A percentile compares a stretch with the other conserved stretches of the same genome.
phyloP scores from a whole-genome alignment of 768 basidiomycete genomes.

The Lepiota subincarnata region DNA sequence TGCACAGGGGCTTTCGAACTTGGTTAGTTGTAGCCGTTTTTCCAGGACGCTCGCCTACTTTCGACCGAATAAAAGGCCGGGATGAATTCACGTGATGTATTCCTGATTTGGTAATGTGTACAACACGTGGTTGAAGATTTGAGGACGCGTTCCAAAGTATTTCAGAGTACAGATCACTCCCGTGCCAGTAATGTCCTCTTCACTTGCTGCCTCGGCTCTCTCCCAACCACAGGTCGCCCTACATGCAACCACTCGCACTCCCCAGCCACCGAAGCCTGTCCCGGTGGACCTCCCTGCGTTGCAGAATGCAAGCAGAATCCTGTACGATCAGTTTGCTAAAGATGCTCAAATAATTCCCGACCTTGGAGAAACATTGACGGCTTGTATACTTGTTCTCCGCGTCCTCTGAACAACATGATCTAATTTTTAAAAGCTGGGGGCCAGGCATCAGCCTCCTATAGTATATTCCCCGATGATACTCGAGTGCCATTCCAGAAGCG shows the following conservation, averaged over 20 bases:
- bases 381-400: slow-evolving; percentile 38
- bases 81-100: neutral
- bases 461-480: slow-evolving; percentile 70
- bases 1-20: slow-evolving; percentile 20
- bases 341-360: slow-evolving; percentile 76
- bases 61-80: slow-evolving; percentile 29
- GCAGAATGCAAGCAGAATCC: slow-evolving; percentile 59
- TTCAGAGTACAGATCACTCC: slow-evolving; percentile 1
- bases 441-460: slow-evolving; percentile 74
- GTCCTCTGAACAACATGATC: slow-evolving; percentile 7
- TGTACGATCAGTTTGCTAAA: slow-evolving; percentile 67
- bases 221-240: slow-evolving; percentile 14
- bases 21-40: neutral
- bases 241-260: slow-evolving; percentile 18
- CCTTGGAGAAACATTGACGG: slow-evolving; percentile 61
- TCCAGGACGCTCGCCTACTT: neutral
- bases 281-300: slow-evolving; percentile 59
- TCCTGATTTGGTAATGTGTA: neutral
- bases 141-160: slow-evolving; percentile 4
- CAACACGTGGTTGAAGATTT: slow-evolving; percentile 12
- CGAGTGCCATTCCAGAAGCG: slow-evolving; percentile 79
- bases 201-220: slow-evolving; percentile 17
- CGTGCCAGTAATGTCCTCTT: slow-evolving; percentile 7
- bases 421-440: slow-evolving; percentile 44
- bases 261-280: slow-evolving; percentile 25